A percentile compares a stretch with the other conserved stretches of the same genome.
phyloP scores from a whole-genome alignment of 768 basidiomycete genomes.

The Dioszegia crocea region DNA sequence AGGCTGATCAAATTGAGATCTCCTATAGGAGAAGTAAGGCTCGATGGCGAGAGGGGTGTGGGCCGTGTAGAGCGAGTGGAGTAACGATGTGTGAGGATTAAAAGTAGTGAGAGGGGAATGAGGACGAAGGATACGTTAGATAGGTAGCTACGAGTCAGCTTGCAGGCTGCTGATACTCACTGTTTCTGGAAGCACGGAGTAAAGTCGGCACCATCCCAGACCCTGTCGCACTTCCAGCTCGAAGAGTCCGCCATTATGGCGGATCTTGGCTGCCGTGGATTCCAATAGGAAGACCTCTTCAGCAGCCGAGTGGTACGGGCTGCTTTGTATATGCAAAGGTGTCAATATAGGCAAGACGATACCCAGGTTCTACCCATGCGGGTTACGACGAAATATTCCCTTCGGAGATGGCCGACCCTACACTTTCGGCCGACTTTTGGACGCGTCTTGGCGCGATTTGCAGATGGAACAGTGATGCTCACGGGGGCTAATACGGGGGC shows the following conservation, averaged over 20 bases:
- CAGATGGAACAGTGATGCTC: no score
- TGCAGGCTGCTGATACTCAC: slow-evolving; percentile 10
- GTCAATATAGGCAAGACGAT: no score
- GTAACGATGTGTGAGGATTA: neutral
- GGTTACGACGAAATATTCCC: neutral
- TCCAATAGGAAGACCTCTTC: no score
- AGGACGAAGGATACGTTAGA: slow-evolving; percentile 21
- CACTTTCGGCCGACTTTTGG: no score
- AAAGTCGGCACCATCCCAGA: slow-evolving; percentile 42
- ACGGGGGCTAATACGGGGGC: no score
- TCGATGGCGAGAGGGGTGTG: slow-evolving; percentile 8
- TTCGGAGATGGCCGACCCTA: neutral
- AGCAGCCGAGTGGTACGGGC: no score
- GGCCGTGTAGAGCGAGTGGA: neutral
- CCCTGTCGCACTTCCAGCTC: slow-evolving; percentile 5
- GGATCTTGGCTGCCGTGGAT: no score
- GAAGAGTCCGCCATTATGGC: no score
- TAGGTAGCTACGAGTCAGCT: slow-evolving; percentile 22
- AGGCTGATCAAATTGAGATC: slow-evolving; percentile 28
- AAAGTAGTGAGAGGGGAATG: neutral
- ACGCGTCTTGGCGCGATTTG: no score
- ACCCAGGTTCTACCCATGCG: no score
- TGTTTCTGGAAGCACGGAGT: slow-evolving; percentile 27
- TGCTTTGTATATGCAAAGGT: no score
- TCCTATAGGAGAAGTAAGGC: slow-evolving; percentile 24